A percentile compares a stretch with the other conserved stretches of the same genome.
Evolutionary conservation across 2,329 filamentous ascomycete species (phyloP).

Genomic region (Apiospora phragmitis): DNA sequence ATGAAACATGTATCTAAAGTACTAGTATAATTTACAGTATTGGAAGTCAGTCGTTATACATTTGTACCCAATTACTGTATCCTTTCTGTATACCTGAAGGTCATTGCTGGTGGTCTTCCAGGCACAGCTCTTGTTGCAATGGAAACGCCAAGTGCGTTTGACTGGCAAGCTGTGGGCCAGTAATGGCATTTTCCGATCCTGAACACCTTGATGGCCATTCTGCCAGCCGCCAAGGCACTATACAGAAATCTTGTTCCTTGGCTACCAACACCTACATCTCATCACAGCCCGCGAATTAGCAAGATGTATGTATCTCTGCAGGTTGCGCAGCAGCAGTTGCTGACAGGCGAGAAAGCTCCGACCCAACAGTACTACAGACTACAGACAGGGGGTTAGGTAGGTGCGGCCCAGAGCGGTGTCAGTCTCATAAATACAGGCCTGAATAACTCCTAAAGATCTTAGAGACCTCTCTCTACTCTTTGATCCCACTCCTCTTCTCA

Average conservation of each 20-base stretch:
- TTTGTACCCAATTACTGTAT: neutral
- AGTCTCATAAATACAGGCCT: neutral
- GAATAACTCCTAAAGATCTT: neutral
- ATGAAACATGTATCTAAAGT: neutral
- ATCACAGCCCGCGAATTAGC: neutral
- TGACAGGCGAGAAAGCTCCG: neutral
- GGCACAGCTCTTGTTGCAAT: neutral
- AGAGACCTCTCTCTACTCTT: no score
- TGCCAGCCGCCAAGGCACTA: conserved; percentile 7
- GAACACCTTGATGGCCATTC: neutral
- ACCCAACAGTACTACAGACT: no score
- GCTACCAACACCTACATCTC: neutral
- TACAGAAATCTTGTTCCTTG: neutral
- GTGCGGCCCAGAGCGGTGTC: rapidly evolving
- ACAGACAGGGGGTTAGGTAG: neutral
- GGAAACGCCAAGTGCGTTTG: no score
- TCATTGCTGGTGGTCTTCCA: no score
- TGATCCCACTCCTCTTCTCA: no score
- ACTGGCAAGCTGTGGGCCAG: neutral
- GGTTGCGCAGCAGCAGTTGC: neutral
- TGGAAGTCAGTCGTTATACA: no score
- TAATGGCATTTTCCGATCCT: neutral
- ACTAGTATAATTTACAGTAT: no score
- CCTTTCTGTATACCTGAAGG: no score
- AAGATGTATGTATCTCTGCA: neutral